A percentile compares a stretch with the other conserved stretches of the same genome.
These are phyloP conservation scores for Chrysosporium queenslandicum DNA, from an alignment of 2,329 filamentous ascomycete species.

Conservation along the genomic window DNA sequence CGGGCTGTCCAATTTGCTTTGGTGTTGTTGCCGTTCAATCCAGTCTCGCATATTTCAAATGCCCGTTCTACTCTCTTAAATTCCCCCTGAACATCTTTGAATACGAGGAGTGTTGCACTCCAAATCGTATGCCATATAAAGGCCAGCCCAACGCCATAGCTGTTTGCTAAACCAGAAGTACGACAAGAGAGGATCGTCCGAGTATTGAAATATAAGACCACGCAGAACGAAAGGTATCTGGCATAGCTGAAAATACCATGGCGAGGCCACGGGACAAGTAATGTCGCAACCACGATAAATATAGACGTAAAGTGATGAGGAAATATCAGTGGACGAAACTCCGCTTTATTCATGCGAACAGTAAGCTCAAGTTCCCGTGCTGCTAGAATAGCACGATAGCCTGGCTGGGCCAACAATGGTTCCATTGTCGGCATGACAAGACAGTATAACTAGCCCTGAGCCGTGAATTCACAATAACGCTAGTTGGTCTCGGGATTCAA, in stretches of 20 bases:
- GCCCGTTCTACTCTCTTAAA: conserved; percentile 47
- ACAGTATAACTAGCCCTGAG: no score
- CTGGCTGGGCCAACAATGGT: not conserved
- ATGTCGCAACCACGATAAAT: conserved; percentile 37
- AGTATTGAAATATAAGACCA: conserved; percentile 35
- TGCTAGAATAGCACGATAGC: conserved; percentile 24
- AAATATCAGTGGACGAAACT: conserved; percentile 29
- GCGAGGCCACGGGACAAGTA: conserved; percentile 42
- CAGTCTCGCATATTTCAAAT: conserved; percentile 14
- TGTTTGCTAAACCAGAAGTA: conserved; percentile 42
- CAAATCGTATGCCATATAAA: conserved; percentile 47
- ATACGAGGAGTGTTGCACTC: conserved; percentile 44
- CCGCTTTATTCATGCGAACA: conserved; percentile 22
- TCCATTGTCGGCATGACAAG: not conserved
- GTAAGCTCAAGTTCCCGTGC: conserved; percentile 22
- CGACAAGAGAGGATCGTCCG: conserved; percentile 33
- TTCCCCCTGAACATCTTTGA: conserved; percentile 46
- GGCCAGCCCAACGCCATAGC: conserved; percentile 47
- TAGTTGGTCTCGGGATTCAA: no score
- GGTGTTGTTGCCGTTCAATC: not conserved
- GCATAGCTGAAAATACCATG: conserved; percentile 25
- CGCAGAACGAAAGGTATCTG: conserved; percentile 39
- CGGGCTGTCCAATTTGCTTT: not conserved
- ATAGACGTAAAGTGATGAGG: conserved; percentile 27
- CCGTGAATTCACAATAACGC: no score